phyloP scores from a whole-genome alignment of 2,329 filamentous ascomycete genomes.

The Xylaria sp. region DNA sequence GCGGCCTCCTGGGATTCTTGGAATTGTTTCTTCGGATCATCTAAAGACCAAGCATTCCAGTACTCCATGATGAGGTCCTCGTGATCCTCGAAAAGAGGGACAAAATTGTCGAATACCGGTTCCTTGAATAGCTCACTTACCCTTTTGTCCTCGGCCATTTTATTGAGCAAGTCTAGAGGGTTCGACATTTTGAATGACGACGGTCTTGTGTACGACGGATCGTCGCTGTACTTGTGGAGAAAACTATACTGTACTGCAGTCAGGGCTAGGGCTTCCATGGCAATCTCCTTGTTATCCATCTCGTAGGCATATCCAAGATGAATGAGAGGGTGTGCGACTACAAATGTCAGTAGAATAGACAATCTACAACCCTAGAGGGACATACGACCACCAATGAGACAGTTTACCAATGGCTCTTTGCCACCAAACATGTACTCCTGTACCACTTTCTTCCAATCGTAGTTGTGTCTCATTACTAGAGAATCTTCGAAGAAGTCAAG shows the following conservation, averaged over 20 bases:
- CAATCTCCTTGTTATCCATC: constrained; percentile 83
- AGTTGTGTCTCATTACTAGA: constrained; percentile 75
- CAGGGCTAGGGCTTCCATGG: constrained; percentile 86
- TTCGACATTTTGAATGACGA: constrained; percentile 69
- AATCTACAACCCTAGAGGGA: constrained; percentile 36
- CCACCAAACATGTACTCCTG: constrained; percentile 79
- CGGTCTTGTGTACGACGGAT: constrained; percentile 74
- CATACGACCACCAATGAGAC: constrained; percentile 81
- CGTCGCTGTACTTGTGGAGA: constrained; percentile 75
- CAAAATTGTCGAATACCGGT: constrained; percentile 70
- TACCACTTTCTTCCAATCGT: constrained; percentile 85
- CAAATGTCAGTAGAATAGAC: constrained; percentile 44
- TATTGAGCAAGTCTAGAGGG: constrained; percentile 75
- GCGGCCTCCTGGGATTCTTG: constrained; percentile 73
- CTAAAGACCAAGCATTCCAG: constrained; percentile 87
- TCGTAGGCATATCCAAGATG: constrained; percentile 96
- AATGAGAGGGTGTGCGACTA: constrained; percentile 91
- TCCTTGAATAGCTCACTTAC: constrained; percentile 74
- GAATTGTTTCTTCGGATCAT: constrained; percentile 78
- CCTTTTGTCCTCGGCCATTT: constrained; percentile 73
- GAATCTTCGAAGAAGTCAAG: constrained; percentile 97
- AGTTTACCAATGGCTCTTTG: constrained; percentile 81
- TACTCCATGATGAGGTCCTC: constrained; percentile 81
- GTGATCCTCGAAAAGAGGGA: constrained; percentile 72
- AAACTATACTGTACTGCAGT: constrained; percentile 67